Evolutionary conservation across 495 filamentous ascomycete species (phyloP).

Genomic region (Penicillium egyptiacum): DNA sequence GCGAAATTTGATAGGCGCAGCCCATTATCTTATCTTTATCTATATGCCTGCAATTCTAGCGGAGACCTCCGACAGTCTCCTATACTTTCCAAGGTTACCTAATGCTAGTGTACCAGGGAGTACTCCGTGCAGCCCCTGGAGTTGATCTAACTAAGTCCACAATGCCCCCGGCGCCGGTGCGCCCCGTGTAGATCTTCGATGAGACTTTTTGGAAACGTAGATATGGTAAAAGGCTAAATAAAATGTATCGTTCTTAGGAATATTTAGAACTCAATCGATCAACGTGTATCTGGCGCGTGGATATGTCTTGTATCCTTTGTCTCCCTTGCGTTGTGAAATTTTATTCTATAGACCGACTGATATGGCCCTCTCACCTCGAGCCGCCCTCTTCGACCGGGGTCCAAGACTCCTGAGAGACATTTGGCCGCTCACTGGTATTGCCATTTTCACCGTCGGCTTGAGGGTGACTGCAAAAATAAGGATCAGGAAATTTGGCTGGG

Average conservation of each 20-base stretch:
- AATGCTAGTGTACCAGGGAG: too few species aligned
- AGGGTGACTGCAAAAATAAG: conserved; percentile 28
- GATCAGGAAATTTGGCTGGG: conserved; percentile 26
- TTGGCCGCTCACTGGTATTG: conserved; percentile 27
- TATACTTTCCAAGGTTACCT: background rate
- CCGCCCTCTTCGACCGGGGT: conserved; percentile 13
- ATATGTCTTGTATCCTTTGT: background rate
- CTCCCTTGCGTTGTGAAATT: background rate
- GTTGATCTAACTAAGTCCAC: too few species aligned
- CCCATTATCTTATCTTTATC: background rate
- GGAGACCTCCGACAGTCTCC: conserved; percentile 9
- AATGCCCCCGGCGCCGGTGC: too few species aligned
- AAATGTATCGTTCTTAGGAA: background rate
- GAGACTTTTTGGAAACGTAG: background rate
- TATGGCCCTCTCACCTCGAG: conserved; percentile 17
- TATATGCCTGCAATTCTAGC: background rate
- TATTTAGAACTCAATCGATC: conserved; percentile 10
- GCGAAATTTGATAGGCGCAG: background rate
- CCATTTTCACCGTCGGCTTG: conserved; percentile 20
- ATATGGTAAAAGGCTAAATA: conserved; percentile 19
- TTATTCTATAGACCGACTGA: background rate
- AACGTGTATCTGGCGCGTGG: background rate
- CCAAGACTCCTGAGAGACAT: conserved; percentile 28
- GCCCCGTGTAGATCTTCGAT: conserved; percentile 21
- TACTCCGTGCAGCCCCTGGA: too few species aligned